These are phyloP conservation scores for Boechera stricta DNA, from an alignment of 345 rosid species.

Conservation along the genomic window DNA sequence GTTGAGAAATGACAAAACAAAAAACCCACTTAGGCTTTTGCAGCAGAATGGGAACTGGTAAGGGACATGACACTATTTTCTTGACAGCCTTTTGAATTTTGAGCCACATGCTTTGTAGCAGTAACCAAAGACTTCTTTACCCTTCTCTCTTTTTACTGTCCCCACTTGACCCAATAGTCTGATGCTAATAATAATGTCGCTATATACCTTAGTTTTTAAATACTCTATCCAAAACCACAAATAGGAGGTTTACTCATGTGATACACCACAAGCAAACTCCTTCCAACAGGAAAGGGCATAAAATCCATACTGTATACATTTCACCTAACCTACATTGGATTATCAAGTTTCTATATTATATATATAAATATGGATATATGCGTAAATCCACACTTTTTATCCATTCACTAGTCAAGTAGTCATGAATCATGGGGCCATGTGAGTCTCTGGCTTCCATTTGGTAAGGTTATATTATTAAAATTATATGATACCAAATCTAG, in stretches of 20 bases:
- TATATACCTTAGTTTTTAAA: constrained; percentile 7
- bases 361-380: neutral
- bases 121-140: constrained; percentile 35
- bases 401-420: constrained; percentile 32
- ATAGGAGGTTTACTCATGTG: constrained; percentile 27
- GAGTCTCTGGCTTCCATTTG: constrained; percentile 43
- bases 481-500: constrained; percentile 42
- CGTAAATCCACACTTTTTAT: constrained; percentile 20
- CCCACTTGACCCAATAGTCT: constrained; percentile 36
- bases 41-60: constrained; percentile 48
- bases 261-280: constrained; percentile 36
- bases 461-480: constrained; percentile 24
- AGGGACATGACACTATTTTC: constrained; percentile 26
- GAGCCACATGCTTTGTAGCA: constrained; percentile 45
- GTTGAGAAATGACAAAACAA: constrained; percentile 45
- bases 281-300: constrained; percentile 31
- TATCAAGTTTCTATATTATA: constrained; percentile 36
- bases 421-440: constrained; percentile 45
- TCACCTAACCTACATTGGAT: constrained; percentile 40
- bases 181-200: constrained; percentile 29
- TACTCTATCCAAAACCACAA: constrained; percentile 36
- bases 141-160: constrained; percentile 32
- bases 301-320: constrained; percentile 36
- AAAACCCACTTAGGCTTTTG: constrained; percentile 28
- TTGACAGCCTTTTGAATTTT: constrained; percentile 25